Base-by-base conservation (phyloP, 176 grass and related monocot species). In the Musa troglodytarum region DNA sequence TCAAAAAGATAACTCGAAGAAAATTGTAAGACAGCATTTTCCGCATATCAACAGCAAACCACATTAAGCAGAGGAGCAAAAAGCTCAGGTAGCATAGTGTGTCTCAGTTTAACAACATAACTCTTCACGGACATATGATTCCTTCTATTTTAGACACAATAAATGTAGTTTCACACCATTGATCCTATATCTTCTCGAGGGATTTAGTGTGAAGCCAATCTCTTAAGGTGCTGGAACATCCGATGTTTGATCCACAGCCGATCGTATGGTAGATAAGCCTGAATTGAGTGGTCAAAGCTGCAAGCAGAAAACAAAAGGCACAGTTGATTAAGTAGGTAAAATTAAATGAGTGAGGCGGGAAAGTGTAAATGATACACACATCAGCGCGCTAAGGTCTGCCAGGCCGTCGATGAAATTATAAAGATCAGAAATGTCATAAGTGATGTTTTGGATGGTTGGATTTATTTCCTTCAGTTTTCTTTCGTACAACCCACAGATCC, bases 391-490 rank as follows among this genome's bases (percentile, higher is more conserved):
- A 55, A 92, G 83, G 83, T 92, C 92, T 0, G 66, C 26, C n/a
- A 89, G 50, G 52, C 89, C 92, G 62, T 96, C 89, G 9, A 92
- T 85, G 80, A 86, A 92, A 69, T 92, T 92, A 82, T 85, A 92
- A 50, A 96, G 86, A 82, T 96, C 82, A 8, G 78, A 83, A 63
- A 96, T 89, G 61, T 89, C 92, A 58, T 96, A 96, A 68, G 89
- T 92, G 73, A 89, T 76, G 68, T 89, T 83, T 50, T 81, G 74
- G 19, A 68, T 63, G 75, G 88, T 85, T 17, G 89, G 89, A 49
- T 92, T 96, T 66, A 96, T 77, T 51, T 92, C 81, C 86, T 85
- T 89, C 58, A 96, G 77, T 87, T 96, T 96, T 75, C 79, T 92
- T 82, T 92, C 92, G 65, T 96, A 96, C 71, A 89, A 79, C 22